Percentiles rank a stretch among this genome's conserved stretches.
Evolutionary conservation across 1,284 basidiomycete species (phyloP).

Genomic region (Ceraceosorus guamensis): DNA sequence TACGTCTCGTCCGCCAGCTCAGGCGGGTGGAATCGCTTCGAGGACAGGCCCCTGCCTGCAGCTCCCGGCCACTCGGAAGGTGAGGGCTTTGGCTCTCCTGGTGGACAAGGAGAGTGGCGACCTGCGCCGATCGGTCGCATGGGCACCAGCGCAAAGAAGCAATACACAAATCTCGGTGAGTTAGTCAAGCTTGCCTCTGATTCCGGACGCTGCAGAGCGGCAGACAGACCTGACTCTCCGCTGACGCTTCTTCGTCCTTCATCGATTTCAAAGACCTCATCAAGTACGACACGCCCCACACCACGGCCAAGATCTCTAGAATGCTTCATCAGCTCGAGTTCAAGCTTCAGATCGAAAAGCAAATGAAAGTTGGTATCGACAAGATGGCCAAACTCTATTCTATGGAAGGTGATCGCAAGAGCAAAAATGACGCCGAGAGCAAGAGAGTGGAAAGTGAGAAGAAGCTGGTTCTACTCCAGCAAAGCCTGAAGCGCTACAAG

Average conservation of each 20-base stretch:
- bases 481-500: constrained; percentile 92
- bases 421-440: constrained; percentile 68
- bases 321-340: constrained; percentile 99
- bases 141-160: constrained; percentile 34
- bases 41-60: constrained; percentile 22
- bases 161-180: constrained; percentile 37
- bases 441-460: constrained; percentile 90
- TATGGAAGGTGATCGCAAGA: constrained; percentile 81
- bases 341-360: constrained; percentile 95
- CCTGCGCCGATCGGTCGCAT: constrained; percentile 20
- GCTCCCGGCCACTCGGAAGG: constrained; percentile 7
- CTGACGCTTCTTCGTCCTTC: not conserved
- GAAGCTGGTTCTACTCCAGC: constrained; percentile 87
- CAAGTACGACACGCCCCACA: constrained; percentile 94
- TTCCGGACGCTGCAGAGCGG: not conserved
- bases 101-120: constrained; percentile 12
- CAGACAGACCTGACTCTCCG: not conserved
- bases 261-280: constrained; percentile 63
- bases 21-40: constrained; percentile 18
- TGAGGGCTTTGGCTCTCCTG: constrained; percentile 2
- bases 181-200: not conserved
- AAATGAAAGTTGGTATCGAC: constrained; percentile 97
- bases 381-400: constrained; percentile 89
- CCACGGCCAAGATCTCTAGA: constrained; percentile 88
- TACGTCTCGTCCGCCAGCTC: constrained; percentile 23